These are phyloP conservation scores for Clavispora phyllophila DNA, from an alignment of 805 yeast species.

Conservation along the genomic window DNA sequence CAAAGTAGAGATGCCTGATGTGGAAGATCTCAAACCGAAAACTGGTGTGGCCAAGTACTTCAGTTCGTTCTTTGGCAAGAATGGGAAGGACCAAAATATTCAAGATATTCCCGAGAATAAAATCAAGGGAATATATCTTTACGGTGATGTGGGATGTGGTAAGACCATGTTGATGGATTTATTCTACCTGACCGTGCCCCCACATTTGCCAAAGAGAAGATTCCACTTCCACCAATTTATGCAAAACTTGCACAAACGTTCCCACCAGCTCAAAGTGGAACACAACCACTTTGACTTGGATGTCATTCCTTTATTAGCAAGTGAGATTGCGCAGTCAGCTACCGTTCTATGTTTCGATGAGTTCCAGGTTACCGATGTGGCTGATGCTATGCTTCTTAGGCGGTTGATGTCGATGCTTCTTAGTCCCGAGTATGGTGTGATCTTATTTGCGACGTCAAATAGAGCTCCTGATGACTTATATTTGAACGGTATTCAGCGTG, in stretches of 20 bases:
- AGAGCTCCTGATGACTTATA: slow-evolving; percentile 92
- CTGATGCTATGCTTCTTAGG: slow-evolving; percentile 94
- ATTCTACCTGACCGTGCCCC: slow-evolving; percentile 80
- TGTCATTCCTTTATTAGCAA: slow-evolving; percentile 78
- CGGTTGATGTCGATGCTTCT: slow-evolving; percentile 64
- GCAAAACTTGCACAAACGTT: slow-evolving; percentile 87
- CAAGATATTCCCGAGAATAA: slow-evolving; percentile 22
- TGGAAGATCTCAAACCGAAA: slow-evolving; percentile 47
- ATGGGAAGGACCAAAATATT: slow-evolving; percentile 1
- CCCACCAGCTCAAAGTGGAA: slow-evolving; percentile 64
- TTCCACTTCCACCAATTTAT: slow-evolving; percentile 95
- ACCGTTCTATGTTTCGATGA: slow-evolving; percentile 92
- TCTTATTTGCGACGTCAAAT: slow-evolving; percentile 89
- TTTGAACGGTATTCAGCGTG: slow-evolving; percentile 90
- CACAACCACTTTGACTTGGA: slow-evolving; percentile 61
- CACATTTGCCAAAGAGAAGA: slow-evolving; percentile 69
- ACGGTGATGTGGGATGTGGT: slow-evolving; percentile 98
- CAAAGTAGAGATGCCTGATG: slow-evolving; percentile 46
- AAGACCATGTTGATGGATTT: slow-evolving; percentile 98
- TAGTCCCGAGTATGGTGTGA: slow-evolving; percentile 72
- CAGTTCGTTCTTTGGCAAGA: slow-evolving; percentile 10
- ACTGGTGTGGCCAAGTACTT: slow-evolving; percentile 39
- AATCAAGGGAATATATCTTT: slow-evolving; percentile 82
- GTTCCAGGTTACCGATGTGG: slow-evolving; percentile 97
- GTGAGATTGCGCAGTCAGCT: slow-evolving; percentile 70